These are phyloP conservation scores for Harringtonia lauricola DNA, from an alignment of 2,329 filamentous ascomycete genomes.

Conservation along the genomic window DNA sequence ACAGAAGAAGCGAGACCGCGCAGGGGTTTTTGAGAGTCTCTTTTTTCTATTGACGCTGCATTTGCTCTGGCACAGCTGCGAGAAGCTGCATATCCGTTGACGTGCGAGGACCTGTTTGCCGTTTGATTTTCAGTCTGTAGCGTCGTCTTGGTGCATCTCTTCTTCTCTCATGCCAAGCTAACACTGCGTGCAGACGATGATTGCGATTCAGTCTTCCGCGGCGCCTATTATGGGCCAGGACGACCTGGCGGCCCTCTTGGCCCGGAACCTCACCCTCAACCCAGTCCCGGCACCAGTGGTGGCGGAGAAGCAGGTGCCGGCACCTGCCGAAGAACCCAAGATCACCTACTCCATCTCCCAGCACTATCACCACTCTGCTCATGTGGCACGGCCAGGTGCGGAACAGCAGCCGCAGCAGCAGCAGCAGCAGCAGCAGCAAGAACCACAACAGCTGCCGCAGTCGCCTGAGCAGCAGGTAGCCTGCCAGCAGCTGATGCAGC, in stretches of 20 bases:
- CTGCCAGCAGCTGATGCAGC: conserved; percentile 43
- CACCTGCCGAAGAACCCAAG: conserved; percentile 14
- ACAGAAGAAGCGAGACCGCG: not conserved
- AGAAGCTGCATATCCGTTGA: not conserved
- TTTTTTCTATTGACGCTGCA: too few relatives aligned
- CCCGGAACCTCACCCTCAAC: conserved; percentile 58
- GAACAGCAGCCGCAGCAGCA: conserved; percentile 17
- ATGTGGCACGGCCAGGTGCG: conserved; percentile 37
- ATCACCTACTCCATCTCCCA: conserved; percentile 67
- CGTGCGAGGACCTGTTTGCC: too few relatives aligned
- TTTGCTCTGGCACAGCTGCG: too few relatives aligned
- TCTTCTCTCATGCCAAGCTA: not conserved
- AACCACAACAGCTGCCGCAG: conserved; percentile 20
- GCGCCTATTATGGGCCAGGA: conserved; percentile 55
- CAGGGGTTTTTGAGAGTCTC: too few relatives aligned
- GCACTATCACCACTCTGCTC: conserved; percentile 75
- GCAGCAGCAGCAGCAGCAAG: conserved; percentile 19
- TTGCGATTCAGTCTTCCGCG: conserved; percentile 8
- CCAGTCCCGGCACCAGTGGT: not conserved
- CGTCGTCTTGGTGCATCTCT: not conserved
- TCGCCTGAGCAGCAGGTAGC: conserved; percentile 30
- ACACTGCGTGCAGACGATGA: conserved; percentile 1
- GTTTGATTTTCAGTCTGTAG: too few relatives aligned
- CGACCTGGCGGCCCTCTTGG: conserved; percentile 71
- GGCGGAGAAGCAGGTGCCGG: too few relatives aligned